Conservation (phyloP, 1,284 basidiomycete species). For the Leucoagaricus sp. region DNA sequence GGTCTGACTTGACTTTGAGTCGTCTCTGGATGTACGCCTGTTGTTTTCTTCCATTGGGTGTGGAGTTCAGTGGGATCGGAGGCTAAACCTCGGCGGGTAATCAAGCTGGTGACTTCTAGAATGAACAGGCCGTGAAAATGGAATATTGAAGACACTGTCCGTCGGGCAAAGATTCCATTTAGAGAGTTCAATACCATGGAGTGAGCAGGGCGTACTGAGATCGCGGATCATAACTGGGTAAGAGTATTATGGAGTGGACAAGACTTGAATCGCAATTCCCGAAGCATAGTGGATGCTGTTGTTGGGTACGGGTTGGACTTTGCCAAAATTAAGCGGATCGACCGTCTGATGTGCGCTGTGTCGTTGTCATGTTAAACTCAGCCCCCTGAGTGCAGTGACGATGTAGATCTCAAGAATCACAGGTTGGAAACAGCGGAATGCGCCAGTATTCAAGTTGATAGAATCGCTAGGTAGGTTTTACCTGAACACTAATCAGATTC, state of each 20-base stretch:
- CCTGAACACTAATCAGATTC: too few relatives aligned
- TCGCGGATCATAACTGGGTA: not conserved
- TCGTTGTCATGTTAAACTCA: too few relatives aligned
- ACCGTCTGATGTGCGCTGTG: too few relatives aligned
- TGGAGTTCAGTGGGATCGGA: not conserved
- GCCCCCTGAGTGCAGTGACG: too few relatives aligned
- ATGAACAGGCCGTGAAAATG: constrained; percentile 1
- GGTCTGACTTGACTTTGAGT: too few relatives aligned
- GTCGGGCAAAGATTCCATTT: not conserved
- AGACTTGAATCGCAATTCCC: not conserved
- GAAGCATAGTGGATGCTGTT: too few relatives aligned
- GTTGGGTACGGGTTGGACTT: too few relatives aligned
- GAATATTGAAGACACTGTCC: constrained; percentile 1
- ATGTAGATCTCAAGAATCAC: too few relatives aligned
- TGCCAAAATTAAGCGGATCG: too few relatives aligned
- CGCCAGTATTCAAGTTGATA: too few relatives aligned
- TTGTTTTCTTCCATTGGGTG: not conserved
- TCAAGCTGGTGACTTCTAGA: not conserved
- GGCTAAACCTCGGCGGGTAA: not conserved
- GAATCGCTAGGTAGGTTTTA: too few relatives aligned
- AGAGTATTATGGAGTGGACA: constrained; percentile 1
- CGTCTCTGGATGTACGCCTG: not conserved
- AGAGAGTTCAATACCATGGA: not conserved
- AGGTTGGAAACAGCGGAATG: too few relatives aligned
- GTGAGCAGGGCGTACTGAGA: not conserved